Percentiles rank a stretch among this genome's conserved stretches.
phyloP scores from a whole-genome alignment of 805 yeast species.

The Diddensiella caesifluorescens region DNA sequence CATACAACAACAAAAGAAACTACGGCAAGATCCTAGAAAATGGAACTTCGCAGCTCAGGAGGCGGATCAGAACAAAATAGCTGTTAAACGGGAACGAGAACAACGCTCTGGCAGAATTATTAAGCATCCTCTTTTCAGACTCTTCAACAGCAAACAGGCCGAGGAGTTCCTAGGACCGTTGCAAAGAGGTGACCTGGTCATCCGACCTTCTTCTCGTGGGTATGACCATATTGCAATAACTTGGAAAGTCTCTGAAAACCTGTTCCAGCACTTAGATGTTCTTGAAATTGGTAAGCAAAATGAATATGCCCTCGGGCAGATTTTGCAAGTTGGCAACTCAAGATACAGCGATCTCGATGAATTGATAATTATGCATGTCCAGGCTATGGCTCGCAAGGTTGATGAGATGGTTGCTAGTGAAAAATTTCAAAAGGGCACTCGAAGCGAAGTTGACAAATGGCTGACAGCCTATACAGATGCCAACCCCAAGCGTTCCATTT shows the following conservation, averaged over 20 bases:
- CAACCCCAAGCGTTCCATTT: slow-evolving; percentile 82
- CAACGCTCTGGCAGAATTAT: slow-evolving; percentile 70
- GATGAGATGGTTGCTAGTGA: slow-evolving; percentile 82
- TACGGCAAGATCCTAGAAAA: slow-evolving; percentile 50
- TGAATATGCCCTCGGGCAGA: slow-evolving; percentile 55
- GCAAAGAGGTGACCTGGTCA: slow-evolving; percentile 85
- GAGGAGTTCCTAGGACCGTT: slow-evolving; percentile 87
- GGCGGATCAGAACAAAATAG: slow-evolving; percentile 50
- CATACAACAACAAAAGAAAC: slow-evolving; percentile 35
- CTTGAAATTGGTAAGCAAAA: slow-evolving; percentile 65
- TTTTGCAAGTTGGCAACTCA: slow-evolving; percentile 59
- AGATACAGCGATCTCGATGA: slow-evolving; percentile 88
- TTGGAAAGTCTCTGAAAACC: slow-evolving; percentile 89
- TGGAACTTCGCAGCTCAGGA: slow-evolving; percentile 74
- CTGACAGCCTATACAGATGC: slow-evolving; percentile 85
- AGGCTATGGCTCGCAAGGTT: slow-evolving; percentile 74
- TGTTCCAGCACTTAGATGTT: slow-evolving; percentile 88
- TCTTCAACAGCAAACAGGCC: slow-evolving; percentile 80
- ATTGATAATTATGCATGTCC: slow-evolving; percentile 79
- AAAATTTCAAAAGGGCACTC: slow-evolving; percentile 77
- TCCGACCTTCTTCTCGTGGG: slow-evolving; percentile 92
- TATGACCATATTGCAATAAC: slow-evolving; percentile 84
- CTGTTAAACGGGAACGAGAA: slow-evolving; percentile 55
- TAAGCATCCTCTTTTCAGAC: slow-evolving; percentile 86
- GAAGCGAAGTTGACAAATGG: slow-evolving; percentile 78